These are phyloP conservation scores for Aphanomyces stellatus DNA, from an alignment of 352 stramenopile species.

Conservation along the genomic window DNA sequence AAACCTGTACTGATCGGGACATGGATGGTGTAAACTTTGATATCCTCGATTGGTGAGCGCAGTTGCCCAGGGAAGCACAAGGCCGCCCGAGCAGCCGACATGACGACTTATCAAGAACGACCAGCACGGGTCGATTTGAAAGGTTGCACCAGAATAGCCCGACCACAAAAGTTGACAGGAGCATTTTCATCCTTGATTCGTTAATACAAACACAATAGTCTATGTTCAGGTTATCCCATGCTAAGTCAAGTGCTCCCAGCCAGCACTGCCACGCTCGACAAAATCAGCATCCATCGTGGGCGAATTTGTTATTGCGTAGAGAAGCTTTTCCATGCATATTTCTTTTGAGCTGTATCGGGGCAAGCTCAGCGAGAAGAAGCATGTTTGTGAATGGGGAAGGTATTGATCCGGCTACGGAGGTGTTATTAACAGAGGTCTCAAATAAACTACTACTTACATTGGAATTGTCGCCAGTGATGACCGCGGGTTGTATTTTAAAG, in stretches of 20 bases:
- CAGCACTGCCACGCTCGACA: neutral
- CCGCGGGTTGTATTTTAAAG: constrained; percentile 29
- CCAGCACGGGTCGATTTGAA: too few species aligned
- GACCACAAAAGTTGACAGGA: too few species aligned
- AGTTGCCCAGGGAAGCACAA: too few species aligned
- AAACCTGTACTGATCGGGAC: too few species aligned
- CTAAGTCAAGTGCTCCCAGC: constrained; percentile 14
- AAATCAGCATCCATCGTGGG: constrained; percentile 32
- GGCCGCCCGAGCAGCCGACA: too few species aligned
- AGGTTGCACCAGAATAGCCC: too few species aligned
- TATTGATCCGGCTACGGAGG: constrained; percentile 20
- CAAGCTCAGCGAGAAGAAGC: constrained; percentile 33
- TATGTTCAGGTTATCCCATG: too few species aligned
- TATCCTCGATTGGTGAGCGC: too few species aligned
- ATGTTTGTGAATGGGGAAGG: constrained; percentile 30
- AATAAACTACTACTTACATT: neutral
- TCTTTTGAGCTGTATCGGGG: constrained; percentile 32
- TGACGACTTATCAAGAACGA: too few species aligned
- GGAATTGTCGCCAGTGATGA: constrained; percentile 1
- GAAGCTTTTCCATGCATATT: constrained; percentile 29
- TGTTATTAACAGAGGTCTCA: neutral
- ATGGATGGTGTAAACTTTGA: too few species aligned
- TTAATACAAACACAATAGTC: too few species aligned
- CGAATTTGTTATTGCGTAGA: constrained; percentile 31
- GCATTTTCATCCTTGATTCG: too few species aligned